Conservation (phyloP, 2,329 filamentous ascomycete genomes). For the Fusarium coffeatum region DNA sequence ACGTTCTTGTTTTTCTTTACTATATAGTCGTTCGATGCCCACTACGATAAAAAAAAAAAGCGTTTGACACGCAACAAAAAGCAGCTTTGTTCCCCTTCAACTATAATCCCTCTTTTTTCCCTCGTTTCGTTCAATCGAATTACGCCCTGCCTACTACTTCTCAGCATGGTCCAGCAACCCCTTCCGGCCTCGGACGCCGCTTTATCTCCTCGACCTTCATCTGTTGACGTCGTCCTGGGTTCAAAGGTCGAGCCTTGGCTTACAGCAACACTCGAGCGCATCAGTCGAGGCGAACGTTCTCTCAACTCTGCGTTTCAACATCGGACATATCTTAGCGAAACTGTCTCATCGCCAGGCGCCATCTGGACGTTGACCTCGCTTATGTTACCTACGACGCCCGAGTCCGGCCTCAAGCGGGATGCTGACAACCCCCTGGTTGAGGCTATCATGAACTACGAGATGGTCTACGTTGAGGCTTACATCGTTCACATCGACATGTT, state of each 20-base stretch:
- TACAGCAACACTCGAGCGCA: conserved; percentile 94
- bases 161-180: too few species aligned
- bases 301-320: conserved; percentile 97
- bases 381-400: conserved; percentile 91
- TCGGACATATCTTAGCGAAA: conserved; percentile 94
- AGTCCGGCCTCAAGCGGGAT: conserved; percentile 84
- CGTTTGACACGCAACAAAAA: too few species aligned
- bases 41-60: too few species aligned
- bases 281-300: conserved; percentile 95
- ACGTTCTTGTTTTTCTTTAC: too few species aligned
- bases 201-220: conserved; percentile 89
- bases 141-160: too few species aligned
- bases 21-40: too few species aligned
- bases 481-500: conserved; percentile 99
- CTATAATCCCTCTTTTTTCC: too few species aligned
- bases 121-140: too few species aligned
- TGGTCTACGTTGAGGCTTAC: conserved; percentile 94
- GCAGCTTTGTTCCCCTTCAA: too few species aligned
- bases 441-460: conserved; percentile 90
- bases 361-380: conserved; percentile 95
- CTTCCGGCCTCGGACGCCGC: conserved; percentile 95
- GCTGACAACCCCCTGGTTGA: conserved; percentile 70
- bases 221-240: conserved; percentile 93
- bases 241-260: conserved; percentile 96
- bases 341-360: conserved; percentile 85